Evolutionary conservation across 1,284 basidiomycete species (phyloP), one percentile per base, ranked within the genome.

Genomic region (Pisolithus thermaeus): DNA sequence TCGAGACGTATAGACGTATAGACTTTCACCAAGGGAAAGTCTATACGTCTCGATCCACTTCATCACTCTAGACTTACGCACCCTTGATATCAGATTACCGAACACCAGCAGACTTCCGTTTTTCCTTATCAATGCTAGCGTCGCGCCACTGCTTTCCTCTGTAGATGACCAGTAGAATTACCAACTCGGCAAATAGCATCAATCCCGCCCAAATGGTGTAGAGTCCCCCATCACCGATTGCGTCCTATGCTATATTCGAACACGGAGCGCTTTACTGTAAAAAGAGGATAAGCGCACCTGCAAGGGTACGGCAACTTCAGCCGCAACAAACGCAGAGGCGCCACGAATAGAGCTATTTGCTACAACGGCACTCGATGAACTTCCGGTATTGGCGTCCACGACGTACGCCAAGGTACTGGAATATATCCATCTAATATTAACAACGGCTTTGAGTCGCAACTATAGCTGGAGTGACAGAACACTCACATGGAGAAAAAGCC

Each of bases 341-440:
- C 88, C 87, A 18, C 90, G 77, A 67, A 87, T 84, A 16, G 72
- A 75, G 53, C 83, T 83, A 64, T 92, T 92, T 14, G 76, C 68
- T 0, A 89, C 84, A 9, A 87, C 80, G 1, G 87, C 87, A 11
- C 78, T 81, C 0, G 85, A 83, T 0, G 86, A 86, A 7, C 82
- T 76, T 6, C 90, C 90, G 3, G 72, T 71, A 59, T 91, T 91
- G 5, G 87, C 81, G 62, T 92, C 90, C 1, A 90, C 84, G 43
- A 90, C 77, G 62, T 89, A 90, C 1, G 87, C 80, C 37, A 92
- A 71, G 0, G 84, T 84, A 55, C 81, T 84, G 2, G 84, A 68
- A 64, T 89, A 87, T 22, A 81, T 79, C 76, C 80, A 87, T 56
- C 86, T 87, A 45, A 41, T 16, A 41, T 3, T 18, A 8, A 47